phyloP scores from a whole-genome alignment of 2,329 filamentous ascomycete species.

The Neophaeococcomyces aloes region DNA sequence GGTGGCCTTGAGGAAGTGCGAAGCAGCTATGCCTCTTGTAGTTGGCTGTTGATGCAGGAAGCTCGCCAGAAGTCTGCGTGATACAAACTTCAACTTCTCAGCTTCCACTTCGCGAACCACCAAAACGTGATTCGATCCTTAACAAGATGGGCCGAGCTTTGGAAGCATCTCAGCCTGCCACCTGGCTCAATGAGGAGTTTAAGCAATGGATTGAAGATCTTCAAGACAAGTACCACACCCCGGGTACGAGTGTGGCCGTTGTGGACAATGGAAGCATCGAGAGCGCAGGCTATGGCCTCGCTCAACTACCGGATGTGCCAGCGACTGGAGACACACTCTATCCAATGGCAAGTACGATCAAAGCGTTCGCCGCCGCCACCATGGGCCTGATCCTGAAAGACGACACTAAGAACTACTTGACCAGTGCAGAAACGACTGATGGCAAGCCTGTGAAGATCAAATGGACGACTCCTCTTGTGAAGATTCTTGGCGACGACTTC shows the following conservation, averaged over 20 bases:
- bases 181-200: constrained; percentile 5
- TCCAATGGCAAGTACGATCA: constrained; percentile 23
- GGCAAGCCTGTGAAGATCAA: constrained; percentile 7
- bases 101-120: no score
- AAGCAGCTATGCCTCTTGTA: no score
- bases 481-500: constrained; percentile 24
- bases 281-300: constrained; percentile 20
- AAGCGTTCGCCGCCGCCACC: constrained; percentile 23
- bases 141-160: no score
- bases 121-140: no score
- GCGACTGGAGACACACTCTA: constrained; percentile 23
- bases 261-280: constrained; percentile 17
- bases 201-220: not conserved
- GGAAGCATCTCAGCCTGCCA: no score
- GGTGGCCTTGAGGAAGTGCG: no score
- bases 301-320: constrained; percentile 20
- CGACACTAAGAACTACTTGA: no score
- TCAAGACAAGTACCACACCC: constrained; percentile 24
- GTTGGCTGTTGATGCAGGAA: no score
- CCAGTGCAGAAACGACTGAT: no score
- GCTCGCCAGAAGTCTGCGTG: no score
- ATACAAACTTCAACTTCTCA: no score
- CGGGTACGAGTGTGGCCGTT: constrained; percentile 25
- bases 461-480: constrained; percentile 14
- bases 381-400: not conserved